phyloP scores from a whole-genome alignment of 257 asterid species.

The Cynanchum wilfordii region DNA sequence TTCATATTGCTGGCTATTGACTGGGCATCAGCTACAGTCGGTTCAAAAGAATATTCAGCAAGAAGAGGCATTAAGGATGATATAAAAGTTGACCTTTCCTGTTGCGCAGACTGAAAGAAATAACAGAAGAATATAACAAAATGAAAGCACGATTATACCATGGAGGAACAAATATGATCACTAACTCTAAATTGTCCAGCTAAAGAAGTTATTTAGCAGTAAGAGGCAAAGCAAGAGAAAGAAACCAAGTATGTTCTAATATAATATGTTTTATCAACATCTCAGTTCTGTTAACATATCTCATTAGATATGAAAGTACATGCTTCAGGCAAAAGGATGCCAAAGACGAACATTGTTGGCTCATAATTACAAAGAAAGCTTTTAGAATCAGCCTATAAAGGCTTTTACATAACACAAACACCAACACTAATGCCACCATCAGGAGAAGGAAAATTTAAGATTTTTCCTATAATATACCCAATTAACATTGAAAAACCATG shows the following conservation, averaged over 20 bases:
- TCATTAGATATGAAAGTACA: background rate
- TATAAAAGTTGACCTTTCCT: conserved; percentile 77
- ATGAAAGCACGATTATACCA: conserved; percentile 12
- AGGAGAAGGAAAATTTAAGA: background rate
- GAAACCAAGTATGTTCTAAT: background rate
- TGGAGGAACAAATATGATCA: background rate
- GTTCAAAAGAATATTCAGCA: conserved; percentile 90
- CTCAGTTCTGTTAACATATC: background rate
- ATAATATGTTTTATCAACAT: background rate
- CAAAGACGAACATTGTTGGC: background rate
- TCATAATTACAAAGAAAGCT: background rate
- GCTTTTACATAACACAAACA: background rate
- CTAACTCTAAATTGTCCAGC: background rate
- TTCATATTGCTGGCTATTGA: conserved; percentile 89
- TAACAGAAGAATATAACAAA: conserved; percentile 27
- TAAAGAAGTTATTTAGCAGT: background rate
- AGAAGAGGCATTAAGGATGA: conserved; percentile 90
- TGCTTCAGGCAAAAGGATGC: background rate
- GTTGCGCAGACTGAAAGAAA: conserved; percentile 81
- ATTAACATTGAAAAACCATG: no score
- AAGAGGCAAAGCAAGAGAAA: background rate
- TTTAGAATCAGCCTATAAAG: background rate
- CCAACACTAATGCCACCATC: background rate
- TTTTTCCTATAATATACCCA: no score
- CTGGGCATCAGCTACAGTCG: conserved; percentile 86